Evolutionary conservation across 78 protist species (phyloP).

Genomic region (Dictyostelium purpureum): DNA sequence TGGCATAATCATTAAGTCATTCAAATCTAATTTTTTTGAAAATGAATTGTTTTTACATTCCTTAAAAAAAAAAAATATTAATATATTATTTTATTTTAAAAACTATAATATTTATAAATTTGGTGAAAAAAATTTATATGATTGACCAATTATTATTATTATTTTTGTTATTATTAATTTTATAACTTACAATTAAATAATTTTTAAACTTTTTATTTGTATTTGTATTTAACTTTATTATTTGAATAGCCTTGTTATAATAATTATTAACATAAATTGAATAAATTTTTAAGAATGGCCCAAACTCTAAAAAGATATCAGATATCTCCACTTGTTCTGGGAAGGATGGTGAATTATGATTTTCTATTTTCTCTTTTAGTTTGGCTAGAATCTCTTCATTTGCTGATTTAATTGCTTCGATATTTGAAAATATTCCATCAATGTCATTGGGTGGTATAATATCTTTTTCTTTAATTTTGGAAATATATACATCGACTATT

Average conservation of each 20-base stretch:
- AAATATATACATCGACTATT: slow-evolving; percentile 28
- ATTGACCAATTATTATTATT: neutral
- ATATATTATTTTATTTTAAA: neutral
- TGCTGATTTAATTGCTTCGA: slow-evolving; percentile 46
- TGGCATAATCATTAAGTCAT: slow-evolving; percentile 76
- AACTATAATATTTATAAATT: too few relatives aligned
- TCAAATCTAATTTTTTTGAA: slow-evolving; percentile 69
- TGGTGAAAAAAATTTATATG: too few relatives aligned
- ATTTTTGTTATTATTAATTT: too few relatives aligned
- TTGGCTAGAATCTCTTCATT: slow-evolving; percentile 26
- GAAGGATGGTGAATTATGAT: neutral
- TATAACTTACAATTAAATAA: slow-evolving; percentile 37
- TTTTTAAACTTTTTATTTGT: slow-evolving; percentile 45
- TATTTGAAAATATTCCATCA: slow-evolving; percentile 32
- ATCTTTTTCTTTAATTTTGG: neutral
- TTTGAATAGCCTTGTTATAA: slow-evolving; percentile 40
- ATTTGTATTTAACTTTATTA: slow-evolving; percentile 8
- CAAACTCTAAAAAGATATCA: slow-evolving; percentile 44
- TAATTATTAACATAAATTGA: slow-evolving; percentile 65
- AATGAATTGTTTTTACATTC: slow-evolving; percentile 54
- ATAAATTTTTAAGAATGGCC: slow-evolving; percentile 66
- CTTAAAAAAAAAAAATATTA: too few relatives aligned
- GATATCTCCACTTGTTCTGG: neutral
- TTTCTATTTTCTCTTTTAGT: slow-evolving; percentile 32
- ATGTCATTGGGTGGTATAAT: slow-evolving; percentile 9